Evolutionary conservation across 2,329 filamentous ascomycete species (phyloP).

Genomic region (Microsporum audouinii): DNA sequence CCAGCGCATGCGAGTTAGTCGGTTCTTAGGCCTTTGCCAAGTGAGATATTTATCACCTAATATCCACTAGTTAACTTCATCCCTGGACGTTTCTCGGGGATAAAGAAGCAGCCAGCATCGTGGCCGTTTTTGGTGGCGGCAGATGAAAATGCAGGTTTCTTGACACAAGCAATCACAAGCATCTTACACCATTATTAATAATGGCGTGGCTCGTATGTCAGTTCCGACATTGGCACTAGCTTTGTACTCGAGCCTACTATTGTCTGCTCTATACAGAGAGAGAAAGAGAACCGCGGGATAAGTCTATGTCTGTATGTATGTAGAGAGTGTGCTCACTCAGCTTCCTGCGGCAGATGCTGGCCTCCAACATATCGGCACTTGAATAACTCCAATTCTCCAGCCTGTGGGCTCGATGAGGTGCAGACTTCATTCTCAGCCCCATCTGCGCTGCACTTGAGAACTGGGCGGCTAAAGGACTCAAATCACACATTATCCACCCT

Average conservation of each 20-base stretch:
- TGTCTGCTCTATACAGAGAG: background rate
- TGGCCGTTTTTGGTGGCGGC: background rate
- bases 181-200: background rate
- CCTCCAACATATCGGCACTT: background rate
- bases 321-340: background rate
- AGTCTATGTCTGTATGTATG: background rate
- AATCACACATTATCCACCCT: background rate
- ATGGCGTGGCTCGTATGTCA: background rate
- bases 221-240: background rate
- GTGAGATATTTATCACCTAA: constrained; percentile 3
- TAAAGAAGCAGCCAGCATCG: background rate
- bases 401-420: background rate
- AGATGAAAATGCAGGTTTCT: background rate
- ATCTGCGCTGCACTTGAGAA: background rate
- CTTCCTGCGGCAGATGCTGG: background rate
- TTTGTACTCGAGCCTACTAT: background rate
- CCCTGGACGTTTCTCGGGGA: background rate
- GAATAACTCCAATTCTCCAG: background rate
- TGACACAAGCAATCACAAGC: background rate
- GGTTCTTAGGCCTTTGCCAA: background rate
- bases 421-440: background rate
- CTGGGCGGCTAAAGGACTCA: background rate
- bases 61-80: background rate
- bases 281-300: no score
- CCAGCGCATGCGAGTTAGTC: background rate